A percentile compares a stretch with the other conserved stretches of the same genome.
phyloP scores from a whole-genome alignment of 768 basidiomycete species.

The Tricholoma saponaceum region DNA sequence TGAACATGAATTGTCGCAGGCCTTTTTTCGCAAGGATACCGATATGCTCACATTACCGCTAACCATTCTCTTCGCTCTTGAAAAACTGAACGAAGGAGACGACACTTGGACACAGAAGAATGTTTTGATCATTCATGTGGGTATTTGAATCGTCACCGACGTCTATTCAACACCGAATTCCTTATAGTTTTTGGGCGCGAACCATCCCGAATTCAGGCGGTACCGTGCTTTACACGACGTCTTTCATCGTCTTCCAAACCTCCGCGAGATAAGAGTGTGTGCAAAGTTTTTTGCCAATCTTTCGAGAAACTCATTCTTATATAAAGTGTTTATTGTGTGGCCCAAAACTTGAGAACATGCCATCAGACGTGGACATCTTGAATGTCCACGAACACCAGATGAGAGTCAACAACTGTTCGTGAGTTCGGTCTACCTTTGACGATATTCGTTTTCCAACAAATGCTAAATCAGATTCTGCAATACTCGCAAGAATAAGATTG shows the following conservation, averaged over 20 bases:
- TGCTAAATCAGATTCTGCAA: conserved; percentile 20
- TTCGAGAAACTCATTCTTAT: neutral
- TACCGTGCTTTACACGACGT: conserved; percentile 17
- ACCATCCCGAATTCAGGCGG: conserved; percentile 10
- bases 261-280: conserved; percentile 17
- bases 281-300: neutral
- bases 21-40: conserved; percentile 21
- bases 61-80: conserved; percentile 28
- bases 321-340: conserved; percentile 17
- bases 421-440: neutral
- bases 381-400: too few relatives aligned
- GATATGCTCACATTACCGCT: conserved; percentile 27
- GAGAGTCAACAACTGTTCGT: neutral
- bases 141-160: neutral
- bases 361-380: too few relatives aligned
- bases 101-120: conserved; percentile 26
- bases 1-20: conserved; percentile 1
- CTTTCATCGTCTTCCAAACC: conserved; percentile 19
- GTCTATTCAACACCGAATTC: too few relatives aligned
- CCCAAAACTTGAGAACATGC: conserved; percentile 11
- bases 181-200: too few relatives aligned
- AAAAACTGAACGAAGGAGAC: conserved; percentile 21
- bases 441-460: conserved; percentile 15
- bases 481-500: neutral
- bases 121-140: conserved; percentile 27